These are phyloP conservation scores for Biscutella laevigata DNA, from an alignment of 441 rosid genomes.

Conservation along the genomic window DNA sequence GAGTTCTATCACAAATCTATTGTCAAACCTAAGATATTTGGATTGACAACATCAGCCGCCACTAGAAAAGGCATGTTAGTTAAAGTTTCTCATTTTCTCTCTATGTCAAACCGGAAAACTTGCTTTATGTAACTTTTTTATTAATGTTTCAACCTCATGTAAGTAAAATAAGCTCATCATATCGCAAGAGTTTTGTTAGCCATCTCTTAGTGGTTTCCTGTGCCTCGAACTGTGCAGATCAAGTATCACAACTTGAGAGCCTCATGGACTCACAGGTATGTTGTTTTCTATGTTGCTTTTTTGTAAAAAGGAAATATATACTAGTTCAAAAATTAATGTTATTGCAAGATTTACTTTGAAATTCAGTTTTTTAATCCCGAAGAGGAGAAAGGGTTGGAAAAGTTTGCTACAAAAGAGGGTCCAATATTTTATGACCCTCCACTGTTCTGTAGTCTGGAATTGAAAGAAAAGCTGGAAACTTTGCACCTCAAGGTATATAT, in stretches of 20 bases:
- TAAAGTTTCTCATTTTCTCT: not conserved
- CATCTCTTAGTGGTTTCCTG: constrained; percentile 40
- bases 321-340: constrained; percentile 5
- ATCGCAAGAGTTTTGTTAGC: not conserved
- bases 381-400: constrained; percentile 46
- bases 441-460: constrained; percentile 28
- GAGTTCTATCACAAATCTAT: constrained; percentile 61
- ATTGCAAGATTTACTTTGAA: constrained; percentile 9
- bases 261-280: constrained; percentile 72
- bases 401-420: constrained; percentile 40
- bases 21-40: constrained; percentile 79
- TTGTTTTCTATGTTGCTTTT: too few species aligned
- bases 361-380: constrained; percentile 58
- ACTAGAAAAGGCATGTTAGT: constrained; percentile 52
- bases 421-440: constrained; percentile 54
- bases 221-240: constrained; percentile 43
- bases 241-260: constrained; percentile 68
- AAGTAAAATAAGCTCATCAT: not conserved
- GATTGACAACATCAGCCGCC: constrained; percentile 69
- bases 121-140: not conserved
- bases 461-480: constrained; percentile 53
- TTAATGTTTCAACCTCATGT: not conserved
- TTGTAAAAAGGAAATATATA: not conserved
- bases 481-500: constrained; percentile 58
- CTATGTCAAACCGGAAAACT: constrained; percentile 5